Conservation (phyloP, 352 stramenopile species). For the Paralagenidium karlingii region DNA sequence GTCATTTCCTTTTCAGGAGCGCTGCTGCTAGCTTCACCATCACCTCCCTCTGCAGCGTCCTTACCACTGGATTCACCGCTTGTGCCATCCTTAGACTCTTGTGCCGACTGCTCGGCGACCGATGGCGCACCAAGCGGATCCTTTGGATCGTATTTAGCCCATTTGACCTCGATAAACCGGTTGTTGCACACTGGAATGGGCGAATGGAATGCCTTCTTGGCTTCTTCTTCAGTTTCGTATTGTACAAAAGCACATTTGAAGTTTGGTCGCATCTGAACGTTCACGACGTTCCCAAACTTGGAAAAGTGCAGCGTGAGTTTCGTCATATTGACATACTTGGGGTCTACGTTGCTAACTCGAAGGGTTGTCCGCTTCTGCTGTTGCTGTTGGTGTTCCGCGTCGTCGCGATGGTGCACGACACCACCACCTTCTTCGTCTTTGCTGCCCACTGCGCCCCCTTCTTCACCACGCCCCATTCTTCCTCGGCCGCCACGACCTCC, state of each 20-base stretch:
- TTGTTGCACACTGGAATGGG: conserved; percentile 84
- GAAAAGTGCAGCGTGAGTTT: conserved; percentile 79
- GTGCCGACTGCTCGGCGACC: conserved; percentile 12
- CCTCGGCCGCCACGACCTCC: conserved; percentile 8
- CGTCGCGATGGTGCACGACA: background rate
- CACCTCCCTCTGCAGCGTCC: background rate
- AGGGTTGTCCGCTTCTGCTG: conserved; percentile 33
- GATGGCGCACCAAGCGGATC: conserved; percentile 35
- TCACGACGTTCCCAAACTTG: conserved; percentile 83
- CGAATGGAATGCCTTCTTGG: conserved; percentile 78
- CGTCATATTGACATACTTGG: conserved; percentile 84
- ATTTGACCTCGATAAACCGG: conserved; percentile 82
- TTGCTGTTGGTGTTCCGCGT: background rate
- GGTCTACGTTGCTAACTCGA: conserved; percentile 74
- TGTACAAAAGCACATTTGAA: conserved; percentile 78
- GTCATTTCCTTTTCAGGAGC: conserved; percentile 49
- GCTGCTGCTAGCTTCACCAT: background rate
- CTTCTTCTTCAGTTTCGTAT: conserved; percentile 70
- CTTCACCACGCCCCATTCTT: conserved; percentile 7
- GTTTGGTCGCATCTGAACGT: conserved; percentile 77
- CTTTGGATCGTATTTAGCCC: conserved; percentile 70
- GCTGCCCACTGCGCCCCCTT: conserved; percentile 6
- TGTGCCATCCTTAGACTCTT: background rate
- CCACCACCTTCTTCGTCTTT: conserved; percentile 1
- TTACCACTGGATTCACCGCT: background rate